phyloP scores from a whole-genome alignment of 495 filamentous ascomycete species.

The Daldinia vernicosa region DNA sequence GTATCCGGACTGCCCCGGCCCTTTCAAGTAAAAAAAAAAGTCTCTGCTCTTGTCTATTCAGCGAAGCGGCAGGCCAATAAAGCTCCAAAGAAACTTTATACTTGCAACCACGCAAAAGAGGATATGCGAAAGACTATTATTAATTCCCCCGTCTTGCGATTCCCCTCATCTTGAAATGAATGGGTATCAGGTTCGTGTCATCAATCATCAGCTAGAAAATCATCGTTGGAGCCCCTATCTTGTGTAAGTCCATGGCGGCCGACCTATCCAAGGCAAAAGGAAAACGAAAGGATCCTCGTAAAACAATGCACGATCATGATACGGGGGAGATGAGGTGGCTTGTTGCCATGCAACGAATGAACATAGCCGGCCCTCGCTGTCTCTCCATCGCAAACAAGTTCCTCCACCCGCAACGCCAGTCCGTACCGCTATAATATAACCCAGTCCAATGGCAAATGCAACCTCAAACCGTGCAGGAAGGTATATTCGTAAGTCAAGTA shows the following conservation, averaged over 20 bases:
- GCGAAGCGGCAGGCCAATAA: conserved; percentile 2
- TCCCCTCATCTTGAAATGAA: conserved; percentile 50
- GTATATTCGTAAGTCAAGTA: conserved; percentile 36
- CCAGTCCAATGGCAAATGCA: conserved; percentile 36
- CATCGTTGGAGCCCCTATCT: conserved; percentile 34
- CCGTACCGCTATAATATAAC: conserved; percentile 37
- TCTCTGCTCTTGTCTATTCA: conserved; percentile 39
- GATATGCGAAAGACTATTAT: conserved; percentile 38
- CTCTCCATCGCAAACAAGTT: conserved; percentile 16
- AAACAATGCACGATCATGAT: conserved; percentile 11
- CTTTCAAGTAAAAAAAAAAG: conserved; percentile 13
- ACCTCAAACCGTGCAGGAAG: conserved; percentile 17
- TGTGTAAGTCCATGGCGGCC: conserved; percentile 32
- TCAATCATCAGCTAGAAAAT: conserved; percentile 45
- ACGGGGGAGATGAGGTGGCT: conserved; percentile 5
- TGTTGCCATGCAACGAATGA: conserved; percentile 32
- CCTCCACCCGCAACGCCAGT: conserved; percentile 35
- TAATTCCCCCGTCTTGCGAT: conserved; percentile 47
- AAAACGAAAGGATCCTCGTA: conserved; percentile 21
- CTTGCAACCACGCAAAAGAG: conserved; percentile 20
- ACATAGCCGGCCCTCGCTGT: conserved; percentile 8
- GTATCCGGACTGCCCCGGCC: conserved; percentile 18
- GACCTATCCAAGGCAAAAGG: conserved; percentile 16
- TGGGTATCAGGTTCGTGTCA: conserved; percentile 46
- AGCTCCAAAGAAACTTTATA: conserved; percentile 5